A percentile compares a stretch with the other conserved stretches of the same genome.
phyloP scores from a whole-genome alignment of 2,329 filamentous ascomycete species.

The Davidsoniella neocaledoniae region DNA sequence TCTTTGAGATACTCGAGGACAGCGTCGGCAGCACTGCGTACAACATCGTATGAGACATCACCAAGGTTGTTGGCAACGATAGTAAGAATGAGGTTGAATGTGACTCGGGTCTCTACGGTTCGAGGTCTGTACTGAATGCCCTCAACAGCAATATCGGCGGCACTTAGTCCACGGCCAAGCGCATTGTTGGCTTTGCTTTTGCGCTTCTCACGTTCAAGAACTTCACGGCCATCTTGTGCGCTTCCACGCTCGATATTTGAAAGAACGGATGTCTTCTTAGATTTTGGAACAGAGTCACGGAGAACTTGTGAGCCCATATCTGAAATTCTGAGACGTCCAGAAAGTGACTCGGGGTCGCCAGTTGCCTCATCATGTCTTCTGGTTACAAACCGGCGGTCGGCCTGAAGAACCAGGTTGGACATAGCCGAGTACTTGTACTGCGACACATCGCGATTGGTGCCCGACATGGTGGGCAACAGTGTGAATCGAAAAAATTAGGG shows the following conservation, averaged over 20 bases:
- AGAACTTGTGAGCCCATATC: conserved; percentile 85
- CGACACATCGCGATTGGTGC: conserved; percentile 65
- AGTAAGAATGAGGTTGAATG: conserved; percentile 86
- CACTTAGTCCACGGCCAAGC: conserved; percentile 57
- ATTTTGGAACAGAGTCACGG: conserved; percentile 63
- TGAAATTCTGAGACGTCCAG: conserved; percentile 77
- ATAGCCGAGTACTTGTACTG: conserved; percentile 99
- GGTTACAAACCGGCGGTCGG: conserved; percentile 88
- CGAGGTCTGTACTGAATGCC: conserved; percentile 83
- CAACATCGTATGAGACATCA: conserved; percentile 81
- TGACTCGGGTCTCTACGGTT: conserved; percentile 78
- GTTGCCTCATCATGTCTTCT: conserved; percentile 88
- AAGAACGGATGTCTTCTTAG: conserved; percentile 56
- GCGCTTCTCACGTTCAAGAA: conserved; percentile 66
- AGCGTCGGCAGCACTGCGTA: conserved; percentile 84
- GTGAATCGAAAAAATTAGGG: neutral
- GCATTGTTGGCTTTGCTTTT: conserved; percentile 63
- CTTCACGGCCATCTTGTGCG: conserved; percentile 65
- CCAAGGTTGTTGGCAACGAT: conserved; percentile 78
- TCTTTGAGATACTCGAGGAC: conserved; percentile 86
- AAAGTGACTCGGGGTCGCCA: conserved; percentile 92
- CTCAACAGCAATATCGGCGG: conserved; percentile 74
- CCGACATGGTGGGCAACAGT: conserved; percentile 41
- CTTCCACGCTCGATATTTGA: conserved; percentile 58
- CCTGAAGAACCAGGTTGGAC: conserved; percentile 99